Base-by-base conservation (phyloP, 2,329 filamentous ascomycete species). In the Cryphonectria nitschkei region DNA sequence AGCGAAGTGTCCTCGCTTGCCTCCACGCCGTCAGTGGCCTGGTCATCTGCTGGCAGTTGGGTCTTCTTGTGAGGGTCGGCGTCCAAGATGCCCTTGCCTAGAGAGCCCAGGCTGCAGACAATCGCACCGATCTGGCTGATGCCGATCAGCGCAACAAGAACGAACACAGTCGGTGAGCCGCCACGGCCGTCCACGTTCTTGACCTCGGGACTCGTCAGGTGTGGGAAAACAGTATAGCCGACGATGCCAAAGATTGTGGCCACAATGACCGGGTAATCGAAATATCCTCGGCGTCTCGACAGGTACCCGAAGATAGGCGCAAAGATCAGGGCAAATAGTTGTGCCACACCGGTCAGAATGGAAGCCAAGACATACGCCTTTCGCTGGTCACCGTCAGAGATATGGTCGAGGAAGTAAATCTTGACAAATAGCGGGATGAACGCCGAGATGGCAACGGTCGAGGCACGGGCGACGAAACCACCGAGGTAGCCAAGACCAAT, bases 61-160 rank as follows among this genome's bases (percentile, higher is more conserved):
- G 14, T 63, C 16, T 62, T 69, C 63, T 56, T 67, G 37, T 70
- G 65, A n/a, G 71, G 61, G 63, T 87, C 85, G 1, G 82, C 83
- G 6, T 84, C 82, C 32, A 97, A 84, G 32, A 98, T 91, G 4
- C 94, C 95, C 22, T 90, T 89, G 52, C 94, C 94, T 2, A 99
- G 86, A 0, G 96, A 89, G 0, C 93, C 94, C n/a, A 99, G 87
- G 74, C 93, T 97, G 82, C 95, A 98, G 0, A 99, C 96, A 71
- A 99, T 98, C 14, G 94, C 92, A 2, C 95, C 96, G 73, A 99
- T 98, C 81, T 99, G 96, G 76, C 93, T 97, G 77, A 97, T 89
- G 19, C 96, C 96, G 54, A 98, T 89, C 26, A 97, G 82, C 0
- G 91, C 88, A 58, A 94, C 93, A 22, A 95, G 87, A 16, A 95